A percentile compares a stretch with the other conserved stretches of the same genome.
Conservation (phyloP, 1,139 yeast species). For the Blastobotrys apis region DNA sequence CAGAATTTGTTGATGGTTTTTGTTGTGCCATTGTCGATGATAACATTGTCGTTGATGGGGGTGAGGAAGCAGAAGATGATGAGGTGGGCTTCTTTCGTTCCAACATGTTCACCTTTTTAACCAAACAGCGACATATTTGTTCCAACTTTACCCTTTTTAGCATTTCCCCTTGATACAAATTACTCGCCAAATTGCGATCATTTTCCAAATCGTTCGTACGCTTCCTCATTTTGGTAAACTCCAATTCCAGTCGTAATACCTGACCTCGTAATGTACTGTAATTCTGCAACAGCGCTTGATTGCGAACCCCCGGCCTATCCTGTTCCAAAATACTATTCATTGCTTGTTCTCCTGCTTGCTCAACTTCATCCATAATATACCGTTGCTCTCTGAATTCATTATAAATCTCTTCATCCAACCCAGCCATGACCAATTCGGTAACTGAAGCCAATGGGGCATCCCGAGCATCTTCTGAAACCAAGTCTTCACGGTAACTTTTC, state of each 20-base stretch:
- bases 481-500: constrained; percentile 16
- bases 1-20: neutral
- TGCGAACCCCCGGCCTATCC: neutral
- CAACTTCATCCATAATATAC: constrained; percentile 17
- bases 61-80: no score
- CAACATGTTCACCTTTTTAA: constrained; percentile 8
- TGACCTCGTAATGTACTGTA: constrained; percentile 17
- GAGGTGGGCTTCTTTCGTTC: constrained; percentile 8
- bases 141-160: constrained; percentile 16
- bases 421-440: constrained; percentile 21
- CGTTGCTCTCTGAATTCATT: constrained; percentile 21
- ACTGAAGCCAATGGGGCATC: constrained; percentile 17
- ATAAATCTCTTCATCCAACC: constrained; percentile 21
- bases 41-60: neutral
- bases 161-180: constrained; percentile 12
- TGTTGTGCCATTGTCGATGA: neutral
- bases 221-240: constrained; percentile 16
- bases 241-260: constrained; percentile 17
- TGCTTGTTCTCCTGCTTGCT: constrained; percentile 14
- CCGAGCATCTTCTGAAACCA: constrained; percentile 14
- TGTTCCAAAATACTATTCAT: constrained; percentile 2
- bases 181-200: constrained; percentile 10
- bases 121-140: constrained; percentile 15
- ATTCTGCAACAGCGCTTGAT: constrained; percentile 10
- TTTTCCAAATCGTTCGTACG: constrained; percentile 12